These are phyloP conservation scores for Yueomyces sinensis DNA, from an alignment of 805 yeast genomes.

Conservation along the genomic window DNA sequence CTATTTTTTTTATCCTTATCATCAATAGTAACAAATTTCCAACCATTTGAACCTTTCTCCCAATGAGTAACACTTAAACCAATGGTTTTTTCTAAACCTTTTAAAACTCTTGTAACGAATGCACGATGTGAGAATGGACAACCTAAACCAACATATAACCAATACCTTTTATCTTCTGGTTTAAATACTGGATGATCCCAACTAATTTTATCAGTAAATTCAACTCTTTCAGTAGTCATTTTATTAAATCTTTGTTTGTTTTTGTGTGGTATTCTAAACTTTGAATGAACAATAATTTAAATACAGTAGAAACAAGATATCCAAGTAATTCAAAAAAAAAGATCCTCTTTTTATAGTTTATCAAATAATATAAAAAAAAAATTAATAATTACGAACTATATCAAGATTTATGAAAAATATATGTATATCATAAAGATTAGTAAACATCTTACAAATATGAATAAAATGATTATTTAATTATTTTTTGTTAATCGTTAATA, in stretches of 20 bases:
- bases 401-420: too few species aligned
- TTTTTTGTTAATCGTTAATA: too few species aligned
- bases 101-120: slow-evolving; percentile 55
- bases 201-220: slow-evolving; percentile 53
- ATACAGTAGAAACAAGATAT: too few species aligned
- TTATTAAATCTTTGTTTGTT: too few species aligned
- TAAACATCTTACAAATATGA: too few species aligned
- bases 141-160: slow-evolving; percentile 73
- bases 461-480: too few species aligned
- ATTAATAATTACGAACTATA: not conserved
- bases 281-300: not conserved
- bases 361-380: not conserved
- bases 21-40: slow-evolving; percentile 47
- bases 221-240: not conserved
- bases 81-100: slow-evolving; percentile 52
- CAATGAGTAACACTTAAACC: slow-evolving; percentile 78
- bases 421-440: too few species aligned
- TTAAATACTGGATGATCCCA: slow-evolving; percentile 42
- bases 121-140: slow-evolving; percentile 96
- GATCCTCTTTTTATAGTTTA: not conserved
- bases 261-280: not conserved
- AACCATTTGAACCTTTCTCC: slow-evolving; percentile 77
- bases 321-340: too few species aligned
- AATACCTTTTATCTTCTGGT: slow-evolving; percentile 74
- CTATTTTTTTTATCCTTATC: slow-evolving; percentile 6